Evolutionary conservation across 2,329 filamentous ascomycete species (phyloP).

Genomic region (Claviceps arundinis): DNA sequence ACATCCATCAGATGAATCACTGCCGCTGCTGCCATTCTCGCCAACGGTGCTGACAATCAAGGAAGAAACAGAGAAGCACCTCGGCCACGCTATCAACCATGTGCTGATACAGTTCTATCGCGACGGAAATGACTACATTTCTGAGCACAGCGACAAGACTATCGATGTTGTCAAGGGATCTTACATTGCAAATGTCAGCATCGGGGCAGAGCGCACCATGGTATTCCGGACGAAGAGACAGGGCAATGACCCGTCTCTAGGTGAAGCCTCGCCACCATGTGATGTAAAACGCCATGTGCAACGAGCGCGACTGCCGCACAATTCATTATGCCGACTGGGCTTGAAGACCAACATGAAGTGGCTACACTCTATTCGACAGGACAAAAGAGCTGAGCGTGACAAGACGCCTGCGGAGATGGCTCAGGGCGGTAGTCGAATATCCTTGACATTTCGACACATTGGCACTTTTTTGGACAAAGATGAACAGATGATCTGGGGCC

Average conservation of each 20-base stretch:
- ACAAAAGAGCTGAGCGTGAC: conserved; percentile 58
- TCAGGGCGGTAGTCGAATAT: conserved; percentile 67
- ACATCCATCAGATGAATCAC: conserved; percentile 81
- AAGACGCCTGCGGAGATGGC: conserved; percentile 59
- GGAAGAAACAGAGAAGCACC: conserved; percentile 50
- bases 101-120: conserved; percentile 88
- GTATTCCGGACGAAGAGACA: conserved; percentile 68
- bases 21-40: conserved; percentile 64
- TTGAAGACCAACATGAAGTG: conserved; percentile 70
- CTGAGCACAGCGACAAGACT: conserved; percentile 94
- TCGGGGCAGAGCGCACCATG: conserved; percentile 90
- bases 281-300: conserved; percentile 40
- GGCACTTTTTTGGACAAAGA: conserved; percentile 65
- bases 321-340: conserved; percentile 77
- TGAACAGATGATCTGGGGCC: conserved; percentile 71
- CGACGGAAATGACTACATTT: conserved; percentile 80
- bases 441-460: conserved; percentile 80
- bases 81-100: conserved; percentile 79
- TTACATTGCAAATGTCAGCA: conserved; percentile 81
- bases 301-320: conserved; percentile 67
- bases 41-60: conserved; percentile 57
- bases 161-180: conserved; percentile 73
- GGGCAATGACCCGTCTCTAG: conserved; percentile 21
- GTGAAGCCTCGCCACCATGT: conserved; percentile 3
- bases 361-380: conserved; percentile 83